Conservation (phyloP, 106 monocot genomes). For the Narthecium ossifragum region DNA sequence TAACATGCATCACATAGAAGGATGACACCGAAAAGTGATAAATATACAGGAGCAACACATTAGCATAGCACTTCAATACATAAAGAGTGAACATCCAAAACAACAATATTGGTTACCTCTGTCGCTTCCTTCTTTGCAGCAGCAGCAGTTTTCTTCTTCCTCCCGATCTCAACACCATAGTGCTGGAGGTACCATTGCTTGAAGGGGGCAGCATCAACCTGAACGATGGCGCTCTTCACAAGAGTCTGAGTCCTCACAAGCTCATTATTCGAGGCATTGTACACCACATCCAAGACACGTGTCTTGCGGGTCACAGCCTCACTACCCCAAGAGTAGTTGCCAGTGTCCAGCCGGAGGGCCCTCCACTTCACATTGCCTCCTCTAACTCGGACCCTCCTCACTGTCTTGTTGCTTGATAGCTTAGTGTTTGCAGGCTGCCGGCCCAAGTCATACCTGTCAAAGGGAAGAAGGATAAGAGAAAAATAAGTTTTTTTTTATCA, state of each 20-base stretch:
- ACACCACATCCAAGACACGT: conserved; percentile 79
- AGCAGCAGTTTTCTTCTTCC: conserved; percentile 45
- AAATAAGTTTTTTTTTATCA: too few relatives aligned
- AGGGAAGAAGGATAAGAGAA: too few relatives aligned
- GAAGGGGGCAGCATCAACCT: conserved; percentile 89
- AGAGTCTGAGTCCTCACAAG: conserved; percentile 86
- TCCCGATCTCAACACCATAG: conserved; percentile 79
- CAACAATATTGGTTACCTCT: too few relatives aligned
- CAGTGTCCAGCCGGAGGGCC: conserved; percentile 74
- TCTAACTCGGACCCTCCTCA: conserved; percentile 67
- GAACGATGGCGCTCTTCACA: conserved; percentile 82
- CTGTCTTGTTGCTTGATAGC: conserved; percentile 90
- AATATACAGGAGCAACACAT: too few relatives aligned
- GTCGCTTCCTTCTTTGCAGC: conserved; percentile 43
- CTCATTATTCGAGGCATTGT: conserved; percentile 91
- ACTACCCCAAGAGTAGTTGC: conserved; percentile 89
- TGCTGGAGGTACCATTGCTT: conserved; percentile 93
- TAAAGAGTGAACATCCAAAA: too few relatives aligned
- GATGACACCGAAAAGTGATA: too few relatives aligned
- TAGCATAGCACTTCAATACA: too few relatives aligned
- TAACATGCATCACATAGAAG: too few relatives aligned
- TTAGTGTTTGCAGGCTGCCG: conserved; percentile 79
- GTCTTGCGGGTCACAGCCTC: conserved; percentile 81
- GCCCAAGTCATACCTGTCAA: conserved; percentile 32
- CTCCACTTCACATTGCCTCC: conserved; percentile 94